phyloP scores from a whole-genome alignment of 148 eudicot genomes.

The Fagopyrum tataricum region DNA sequence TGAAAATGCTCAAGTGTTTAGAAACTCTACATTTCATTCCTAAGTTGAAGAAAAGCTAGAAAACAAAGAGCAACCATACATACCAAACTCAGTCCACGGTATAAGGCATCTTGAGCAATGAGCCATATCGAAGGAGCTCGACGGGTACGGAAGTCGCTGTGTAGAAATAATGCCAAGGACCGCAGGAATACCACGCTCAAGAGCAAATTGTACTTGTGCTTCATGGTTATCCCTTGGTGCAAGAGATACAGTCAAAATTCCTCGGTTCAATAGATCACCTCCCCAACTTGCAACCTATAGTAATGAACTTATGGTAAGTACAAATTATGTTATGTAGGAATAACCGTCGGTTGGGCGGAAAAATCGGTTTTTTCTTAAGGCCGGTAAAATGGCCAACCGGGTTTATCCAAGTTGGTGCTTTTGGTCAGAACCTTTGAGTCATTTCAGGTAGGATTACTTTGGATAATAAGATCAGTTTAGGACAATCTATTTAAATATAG shows the following conservation, averaged over 20 bases:
- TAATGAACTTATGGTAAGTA: background rate
- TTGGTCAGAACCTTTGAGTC: too few relatives aligned
- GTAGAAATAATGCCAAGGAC: conserved; percentile 74
- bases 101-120: conserved; percentile 96
- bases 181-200: conserved; percentile 93
- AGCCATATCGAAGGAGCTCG: conserved; percentile 91
- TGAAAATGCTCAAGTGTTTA: conserved; percentile 9
- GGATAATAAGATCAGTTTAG: background rate
- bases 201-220: conserved; percentile 93
- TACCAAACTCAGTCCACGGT: conserved; percentile 96
- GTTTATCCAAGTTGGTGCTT: too few relatives aligned
- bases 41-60: background rate
- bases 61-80: background rate
- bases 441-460: background rate
- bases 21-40: background rate
- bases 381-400: too few relatives aligned
- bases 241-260: conserved; percentile 66
- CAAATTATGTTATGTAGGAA: too few relatives aligned
- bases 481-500: background rate
- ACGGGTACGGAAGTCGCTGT: conserved; percentile 87
- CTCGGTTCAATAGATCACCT: conserved; percentile 80
- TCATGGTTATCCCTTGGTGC: conserved; percentile 97
- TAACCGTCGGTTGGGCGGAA: too few relatives aligned
- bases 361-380: too few relatives aligned
- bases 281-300: conserved; percentile 94